A percentile compares a stretch with the other conserved stretches of the same genome.
phyloP scores from a whole-genome alignment of 768 basidiomycete species.

The Suillus tomentosus region DNA sequence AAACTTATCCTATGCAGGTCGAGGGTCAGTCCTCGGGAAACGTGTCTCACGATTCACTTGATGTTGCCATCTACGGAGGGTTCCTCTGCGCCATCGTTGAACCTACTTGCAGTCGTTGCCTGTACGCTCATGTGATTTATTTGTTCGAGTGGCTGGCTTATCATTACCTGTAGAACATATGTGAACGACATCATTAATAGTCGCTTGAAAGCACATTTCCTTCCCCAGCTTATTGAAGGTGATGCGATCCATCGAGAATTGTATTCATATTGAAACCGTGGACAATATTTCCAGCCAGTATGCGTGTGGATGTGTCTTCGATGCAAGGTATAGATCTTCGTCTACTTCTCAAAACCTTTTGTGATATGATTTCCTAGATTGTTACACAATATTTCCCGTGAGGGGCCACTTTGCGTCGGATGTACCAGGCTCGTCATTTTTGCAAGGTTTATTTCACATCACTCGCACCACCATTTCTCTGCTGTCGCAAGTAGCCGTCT shows the following conservation, averaged over 20 bases:
- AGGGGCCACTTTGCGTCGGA: constrained; percentile 33
- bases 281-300: constrained; percentile 21
- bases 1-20: constrained; percentile 19
- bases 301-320: constrained; percentile 24
- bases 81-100: constrained; percentile 28
- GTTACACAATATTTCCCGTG: constrained; percentile 20
- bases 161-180: constrained; percentile 17
- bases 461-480: constrained; percentile 28
- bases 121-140: constrained; percentile 21
- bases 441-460: constrained; percentile 28
- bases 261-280: constrained; percentile 20
- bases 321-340: constrained; percentile 19
- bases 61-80: constrained; percentile 31
- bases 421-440: constrained; percentile 37
- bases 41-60: constrained; percentile 11
- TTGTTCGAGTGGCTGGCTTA: constrained; percentile 3
- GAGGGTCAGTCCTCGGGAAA: constrained; percentile 1
- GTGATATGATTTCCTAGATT: constrained; percentile 16
- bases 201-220: constrained; percentile 39
- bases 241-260: background rate
- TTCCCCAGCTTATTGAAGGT: constrained; percentile 44
- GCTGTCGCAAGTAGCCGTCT: constrained; percentile 26
- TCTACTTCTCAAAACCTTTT: background rate
- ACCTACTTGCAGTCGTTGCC: constrained; percentile 22
- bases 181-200: constrained; percentile 27